Evolutionary conservation across 1,284 basidiomycete genomes (phyloP).

Genomic region (Fistulina hepatica): DNA sequence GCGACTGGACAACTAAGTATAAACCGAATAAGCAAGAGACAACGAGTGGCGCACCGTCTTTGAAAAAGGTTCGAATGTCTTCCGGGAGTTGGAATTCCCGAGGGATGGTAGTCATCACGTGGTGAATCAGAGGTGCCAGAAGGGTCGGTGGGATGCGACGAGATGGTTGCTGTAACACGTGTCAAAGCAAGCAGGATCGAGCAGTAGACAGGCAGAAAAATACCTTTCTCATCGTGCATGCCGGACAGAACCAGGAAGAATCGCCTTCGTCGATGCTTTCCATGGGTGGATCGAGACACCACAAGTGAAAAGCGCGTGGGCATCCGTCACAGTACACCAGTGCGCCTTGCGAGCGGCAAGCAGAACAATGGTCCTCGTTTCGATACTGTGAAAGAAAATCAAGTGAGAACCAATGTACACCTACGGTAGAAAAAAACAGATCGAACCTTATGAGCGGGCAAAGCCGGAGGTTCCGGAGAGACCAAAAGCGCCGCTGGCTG

Average conservation of each 20-base stretch:
- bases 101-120: constrained; percentile 54
- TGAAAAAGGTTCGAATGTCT: constrained; percentile 80
- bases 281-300: constrained; percentile 93
- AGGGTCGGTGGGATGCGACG: constrained; percentile 51
- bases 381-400: constrained; percentile 20
- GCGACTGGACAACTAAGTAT: constrained; percentile 39
- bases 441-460: constrained; percentile 32
- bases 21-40: constrained; percentile 10
- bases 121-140: constrained; percentile 58
- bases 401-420: constrained; percentile 13
- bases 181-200: constrained; percentile 12
- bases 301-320: constrained; percentile 90
- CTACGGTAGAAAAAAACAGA: constrained; percentile 27
- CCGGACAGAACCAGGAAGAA: constrained; percentile 84
- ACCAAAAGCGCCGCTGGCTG: too few relatives aligned
- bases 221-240: constrained; percentile 61
- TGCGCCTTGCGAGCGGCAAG: constrained; percentile 73
- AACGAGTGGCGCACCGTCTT: constrained; percentile 51
- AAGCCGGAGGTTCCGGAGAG: constrained; percentile 39
- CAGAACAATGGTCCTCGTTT: constrained; percentile 93
- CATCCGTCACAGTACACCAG: constrained; percentile 96
- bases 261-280: constrained; percentile 82
- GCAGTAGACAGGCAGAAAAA: constrained; percentile 19
- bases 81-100: constrained; percentile 84
- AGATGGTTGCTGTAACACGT: constrained; percentile 46